phyloP scores from a whole-genome alignment of 805 yeast species.

The Sugiyamaella smithiae region DNA sequence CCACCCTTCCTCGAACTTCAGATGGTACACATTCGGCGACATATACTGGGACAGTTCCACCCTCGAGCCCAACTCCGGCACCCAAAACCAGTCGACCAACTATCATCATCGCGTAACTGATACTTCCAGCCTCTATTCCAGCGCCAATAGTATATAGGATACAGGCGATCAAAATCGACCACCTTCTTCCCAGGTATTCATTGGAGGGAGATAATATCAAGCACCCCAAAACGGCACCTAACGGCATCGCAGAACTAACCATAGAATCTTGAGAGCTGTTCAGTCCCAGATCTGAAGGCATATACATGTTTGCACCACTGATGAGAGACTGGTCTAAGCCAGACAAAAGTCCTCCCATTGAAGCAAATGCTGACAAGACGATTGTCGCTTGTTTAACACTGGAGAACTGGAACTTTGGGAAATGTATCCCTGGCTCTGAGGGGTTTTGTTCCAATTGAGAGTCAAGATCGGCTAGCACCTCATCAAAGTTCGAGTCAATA shows the following conservation, averaged over 20 bases:
- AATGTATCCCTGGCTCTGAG: conserved; percentile 6
- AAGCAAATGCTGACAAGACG: conserved; percentile 54
- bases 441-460: conserved; percentile 10
- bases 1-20: conserved; percentile 55
- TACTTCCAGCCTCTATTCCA: conserved; percentile 53
- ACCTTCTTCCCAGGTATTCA: conserved; percentile 54
- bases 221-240: conserved; percentile 66
- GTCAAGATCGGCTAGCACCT: conserved; percentile 8
- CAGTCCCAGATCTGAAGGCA: conserved; percentile 44
- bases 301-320: conserved; percentile 57
- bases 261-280: conserved; percentile 47
- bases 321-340: conserved; percentile 68
- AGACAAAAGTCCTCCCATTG: conserved; percentile 62
- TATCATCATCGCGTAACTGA: conserved; percentile 47
- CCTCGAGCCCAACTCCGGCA: conserved; percentile 63
- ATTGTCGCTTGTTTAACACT: conserved; percentile 47
- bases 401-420: conserved; percentile 35
- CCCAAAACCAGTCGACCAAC: conserved; percentile 62
- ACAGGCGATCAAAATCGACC: conserved; percentile 55
- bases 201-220: conserved; percentile 57
- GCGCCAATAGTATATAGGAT: conserved; percentile 61
- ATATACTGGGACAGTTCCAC: conserved; percentile 62
- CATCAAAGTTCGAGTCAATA: conserved; percentile 6
- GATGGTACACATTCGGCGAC: conserved; percentile 62
- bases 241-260: conserved; percentile 60